A percentile compares a stretch with the other conserved stretches of the same genome.
phyloP scores from a whole-genome alignment of 2,329 filamentous ascomycete species.

The Seiridium unicorne region DNA sequence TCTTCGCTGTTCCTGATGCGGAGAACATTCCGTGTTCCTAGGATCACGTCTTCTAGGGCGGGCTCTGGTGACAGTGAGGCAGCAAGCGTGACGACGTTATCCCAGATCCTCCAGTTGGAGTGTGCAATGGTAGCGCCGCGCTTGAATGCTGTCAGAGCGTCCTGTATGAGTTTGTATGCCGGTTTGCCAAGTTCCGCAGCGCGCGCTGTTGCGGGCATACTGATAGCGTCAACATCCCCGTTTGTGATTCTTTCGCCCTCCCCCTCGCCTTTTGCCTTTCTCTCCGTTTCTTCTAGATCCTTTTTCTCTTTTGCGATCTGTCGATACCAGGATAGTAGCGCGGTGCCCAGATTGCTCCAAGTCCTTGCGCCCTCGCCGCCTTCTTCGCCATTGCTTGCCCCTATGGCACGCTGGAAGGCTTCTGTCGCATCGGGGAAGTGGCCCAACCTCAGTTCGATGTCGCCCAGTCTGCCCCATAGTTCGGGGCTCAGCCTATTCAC shows the following conservation, averaged over 20 bases:
- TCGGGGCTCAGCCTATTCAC: constrained; percentile 80
- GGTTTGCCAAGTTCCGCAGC: constrained; percentile 42
- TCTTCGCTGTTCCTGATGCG: constrained; percentile 76
- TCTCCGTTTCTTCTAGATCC: constrained; percentile 13
- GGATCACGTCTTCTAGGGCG: constrained; percentile 71
- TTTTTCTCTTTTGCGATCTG: constrained; percentile 44
- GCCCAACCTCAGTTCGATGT: constrained; percentile 76
- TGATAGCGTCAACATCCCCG: constrained; percentile 9
- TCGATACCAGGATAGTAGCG: constrained; percentile 69
- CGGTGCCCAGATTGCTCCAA: constrained; percentile 91
- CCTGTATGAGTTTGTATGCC: constrained; percentile 58
- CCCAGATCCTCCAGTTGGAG: constrained; percentile 92
- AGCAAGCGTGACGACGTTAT: constrained; percentile 88
- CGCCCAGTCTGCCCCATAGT: constrained; percentile 88
- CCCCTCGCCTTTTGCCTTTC: constrained; percentile 17
- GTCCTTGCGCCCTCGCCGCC: constrained; percentile 89
- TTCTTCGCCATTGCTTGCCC: constrained; percentile 53
- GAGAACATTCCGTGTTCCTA: constrained; percentile 72
- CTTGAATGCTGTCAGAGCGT: constrained; percentile 83
- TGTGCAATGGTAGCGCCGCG: constrained; percentile 80
- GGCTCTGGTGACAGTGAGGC: constrained; percentile 70
- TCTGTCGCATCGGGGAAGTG: constrained; percentile 78
- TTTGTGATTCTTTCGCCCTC: constrained; percentile 17
- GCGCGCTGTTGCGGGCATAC: constrained; percentile 30
- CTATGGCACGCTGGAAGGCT: constrained; percentile 80